Conservation (phyloP, 129 eudicot genomes). For the Pittosporum tobira region DNA sequence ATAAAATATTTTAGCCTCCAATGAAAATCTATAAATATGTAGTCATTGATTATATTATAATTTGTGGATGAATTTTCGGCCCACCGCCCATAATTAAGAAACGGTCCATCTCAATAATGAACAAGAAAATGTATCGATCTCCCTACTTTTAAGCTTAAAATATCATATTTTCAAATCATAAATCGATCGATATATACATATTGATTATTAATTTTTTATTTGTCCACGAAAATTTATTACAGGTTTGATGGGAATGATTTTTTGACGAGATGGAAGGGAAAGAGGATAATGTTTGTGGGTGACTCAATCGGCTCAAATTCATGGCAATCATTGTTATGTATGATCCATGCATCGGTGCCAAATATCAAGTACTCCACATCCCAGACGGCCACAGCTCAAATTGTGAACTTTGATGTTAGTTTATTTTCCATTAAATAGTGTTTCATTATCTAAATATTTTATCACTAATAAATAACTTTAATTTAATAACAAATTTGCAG, state of each 20-base stretch:
- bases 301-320: conserved; percentile 86
- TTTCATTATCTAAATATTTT: conserved; percentile 26
- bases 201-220: not conserved
- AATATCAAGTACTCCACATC: conserved; percentile 32
- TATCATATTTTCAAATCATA: too few relatives aligned
- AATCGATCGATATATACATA: not conserved
- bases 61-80: too few relatives aligned
- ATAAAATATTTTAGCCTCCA: too few relatives aligned
- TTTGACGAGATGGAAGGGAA: conserved; percentile 58
- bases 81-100: too few relatives aligned
- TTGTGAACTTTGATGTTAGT: conserved; percentile 61
- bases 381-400: conserved; percentile 32
- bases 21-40: too few relatives aligned
- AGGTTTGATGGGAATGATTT: conserved; percentile 72
- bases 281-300: conserved; percentile 93
- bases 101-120: too few relatives aligned
- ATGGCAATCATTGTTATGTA: conserved; percentile 71
- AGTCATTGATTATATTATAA: too few relatives aligned
- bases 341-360: conserved; percentile 74
- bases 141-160: too few relatives aligned
- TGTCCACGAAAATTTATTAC: not conserved
- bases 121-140: too few relatives aligned
- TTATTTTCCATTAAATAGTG: not conserved
- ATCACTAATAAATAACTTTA: too few relatives aligned
- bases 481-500: too few relatives aligned